Evolutionary conservation across 148 eudicot species (phyloP).

Genomic region (Chenopodium formosanum): DNA sequence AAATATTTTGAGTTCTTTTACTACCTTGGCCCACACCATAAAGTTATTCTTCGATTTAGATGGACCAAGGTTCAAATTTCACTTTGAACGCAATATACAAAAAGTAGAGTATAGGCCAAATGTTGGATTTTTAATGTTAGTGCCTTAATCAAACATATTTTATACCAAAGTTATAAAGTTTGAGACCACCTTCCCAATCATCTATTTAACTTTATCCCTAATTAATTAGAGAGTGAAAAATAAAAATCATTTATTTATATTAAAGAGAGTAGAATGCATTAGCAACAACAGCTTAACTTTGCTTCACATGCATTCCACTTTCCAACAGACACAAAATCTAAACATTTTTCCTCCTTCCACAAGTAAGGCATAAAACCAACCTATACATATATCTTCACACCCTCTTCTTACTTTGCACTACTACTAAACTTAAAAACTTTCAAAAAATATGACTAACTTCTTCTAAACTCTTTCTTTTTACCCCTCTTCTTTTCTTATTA

Average conservation of each 20-base stretch:
- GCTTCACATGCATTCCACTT: slow-evolving; percentile 87
- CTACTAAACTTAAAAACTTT: neutral
- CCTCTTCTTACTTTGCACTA: slow-evolving; percentile 24
- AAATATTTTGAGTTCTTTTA: too few relatives aligned
- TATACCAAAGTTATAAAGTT: slow-evolving; percentile 33
- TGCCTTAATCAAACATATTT: slow-evolving; percentile 27
- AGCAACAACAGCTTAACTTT: slow-evolving; percentile 42
- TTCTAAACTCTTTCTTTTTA: neutral
- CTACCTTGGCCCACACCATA: slow-evolving; percentile 20
- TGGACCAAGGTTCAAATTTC: slow-evolving; percentile 27
- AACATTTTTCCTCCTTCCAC: slow-evolving; percentile 49
- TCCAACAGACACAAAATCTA: slow-evolving; percentile 46
- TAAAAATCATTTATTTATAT: neutral
- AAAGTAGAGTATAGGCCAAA: slow-evolving; percentile 18
- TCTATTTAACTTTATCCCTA: slow-evolving; percentile 28
- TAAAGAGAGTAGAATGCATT: neutral
- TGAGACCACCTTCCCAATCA: slow-evolving; percentile 39
- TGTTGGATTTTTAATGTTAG: slow-evolving; percentile 26
- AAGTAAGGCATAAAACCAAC: slow-evolving; percentile 69
- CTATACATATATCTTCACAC: slow-evolving; percentile 25
- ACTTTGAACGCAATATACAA: slow-evolving; percentile 15
- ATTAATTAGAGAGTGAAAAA: slow-evolving; percentile 10
- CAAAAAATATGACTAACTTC: slow-evolving; percentile 12
- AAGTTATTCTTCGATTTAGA: slow-evolving; percentile 29
- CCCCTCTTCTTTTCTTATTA: too few relatives aligned